Base-by-base conservation (phyloP, 306 rosid genomes). In the Prosopis cineraria region DNA sequence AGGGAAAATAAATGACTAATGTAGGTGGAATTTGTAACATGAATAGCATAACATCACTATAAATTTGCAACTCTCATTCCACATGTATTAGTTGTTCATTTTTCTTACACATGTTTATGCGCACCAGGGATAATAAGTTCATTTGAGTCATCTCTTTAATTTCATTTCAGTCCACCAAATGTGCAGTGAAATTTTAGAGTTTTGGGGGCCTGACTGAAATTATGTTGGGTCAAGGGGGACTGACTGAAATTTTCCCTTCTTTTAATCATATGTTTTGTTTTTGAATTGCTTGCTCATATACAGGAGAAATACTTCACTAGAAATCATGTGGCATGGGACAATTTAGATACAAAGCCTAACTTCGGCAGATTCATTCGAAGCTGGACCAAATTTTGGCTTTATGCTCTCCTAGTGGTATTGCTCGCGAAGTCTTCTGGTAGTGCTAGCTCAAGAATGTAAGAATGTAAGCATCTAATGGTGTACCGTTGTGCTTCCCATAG, bases 301-400 rank as follows among this genome's bases (percentile, higher is more conserved):
- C 65, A 78, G 77, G 74, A 8, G 47, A 78, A 81, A 55, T 58
- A 50, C 73, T 68, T 68, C 19, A 56, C n/a, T 52, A 2, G 70
- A 10, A 73, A 10, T 69, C 79, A 52, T 45, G 44, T 48, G 56
- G 78, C 41, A 77, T 34, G 63, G 39, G 76, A 77, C 66, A 19
- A n/a, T 81, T 68, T 36, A 59, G 68, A 44, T 79, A 65, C 13
- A 37, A 70, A 78, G 58, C 75, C 25, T n/a, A 56, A 47, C 39
- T 70, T 41, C 78, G 30, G 24, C 63, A 30, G 56, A 58, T 74
- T 68, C 73, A 73, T 14, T 19, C 68, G 27, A 65, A 33, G 55
- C 66, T 45, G 66, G 30, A 24, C 48, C 77, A 22, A 30, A 59
- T 33, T 78, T 59, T 56, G 47, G 63, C 74, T 47, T 68, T 0